Evolutionary conservation across 345 rosid species (phyloP).

Genomic region (Alliaria petiolata): DNA sequence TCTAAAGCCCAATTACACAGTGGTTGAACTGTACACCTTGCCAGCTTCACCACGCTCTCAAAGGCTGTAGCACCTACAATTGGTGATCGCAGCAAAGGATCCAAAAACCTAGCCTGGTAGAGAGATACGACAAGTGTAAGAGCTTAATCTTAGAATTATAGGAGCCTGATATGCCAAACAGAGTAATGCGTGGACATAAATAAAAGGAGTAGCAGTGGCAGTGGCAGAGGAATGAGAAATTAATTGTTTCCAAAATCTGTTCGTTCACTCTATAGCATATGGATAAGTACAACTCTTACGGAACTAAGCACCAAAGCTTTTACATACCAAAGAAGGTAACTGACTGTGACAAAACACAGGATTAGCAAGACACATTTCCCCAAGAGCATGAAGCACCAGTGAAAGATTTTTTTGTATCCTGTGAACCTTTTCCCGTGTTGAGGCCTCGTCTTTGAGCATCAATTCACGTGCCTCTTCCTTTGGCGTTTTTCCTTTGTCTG

Average conservation of each 20-base stretch:
- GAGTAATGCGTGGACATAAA: background rate
- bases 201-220: background rate
- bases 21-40: conserved; percentile 77
- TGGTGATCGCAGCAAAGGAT: conserved; percentile 76
- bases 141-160: background rate
- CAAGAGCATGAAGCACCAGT: conserved; percentile 71
- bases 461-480: conserved; percentile 94
- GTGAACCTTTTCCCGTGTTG: conserved; percentile 60
- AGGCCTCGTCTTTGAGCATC: conserved; percentile 88
- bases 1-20: conserved; percentile 93
- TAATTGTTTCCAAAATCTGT: background rate
- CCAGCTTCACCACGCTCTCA: conserved; percentile 79
- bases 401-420: conserved; percentile 64
- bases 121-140: conserved; percentile 11
- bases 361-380: conserved; percentile 86
- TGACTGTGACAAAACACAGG: conserved; percentile 95
- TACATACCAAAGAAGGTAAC: conserved; percentile 82
- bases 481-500: conserved; percentile 88
- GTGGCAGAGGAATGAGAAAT: background rate
- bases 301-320: background rate
- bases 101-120: conserved; percentile 74
- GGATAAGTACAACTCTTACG: background rate
- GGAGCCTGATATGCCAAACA: background rate
- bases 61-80: conserved; percentile 74
- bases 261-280: background rate